Evolutionary conservation across 345 rosid genomes (phyloP), one percentile per base, ranked within the genome.

Genomic region (Hevea brasiliensis): DNA sequence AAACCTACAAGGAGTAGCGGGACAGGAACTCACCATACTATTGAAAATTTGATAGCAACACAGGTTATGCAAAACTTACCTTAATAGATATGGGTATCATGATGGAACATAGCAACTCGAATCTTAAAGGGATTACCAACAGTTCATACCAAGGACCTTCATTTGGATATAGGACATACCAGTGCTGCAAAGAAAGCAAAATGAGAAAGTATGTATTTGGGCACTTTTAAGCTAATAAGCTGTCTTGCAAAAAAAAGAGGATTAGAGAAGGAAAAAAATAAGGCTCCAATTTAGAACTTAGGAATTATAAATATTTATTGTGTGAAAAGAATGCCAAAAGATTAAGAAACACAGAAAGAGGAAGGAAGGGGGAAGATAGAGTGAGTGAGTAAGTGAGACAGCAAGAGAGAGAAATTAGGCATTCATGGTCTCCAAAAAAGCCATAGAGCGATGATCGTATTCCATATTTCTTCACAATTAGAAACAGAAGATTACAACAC

Each of bases 51-150:
- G 56, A 67, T 24, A 32, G 32, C 54, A n/a, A n/a, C n/a, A n/a
- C n/a, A 72, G 65, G 37, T 26, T 11, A 17, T 3, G 27, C 17
- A 50, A 50, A 14, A 65, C 74, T 86, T 81, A 88, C 99, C 96
- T 95, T 95, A 50, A 95, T 87, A 55, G 99, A 95, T 73, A 95
- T 95, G 54, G 99, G 99, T 81, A 95, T 95, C 98, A 95, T 95
- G 82, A 95, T 95, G 80, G 99, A 95, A 80, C 99, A 95, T 37
- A 95, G 90, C 70, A 95, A 97, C 87, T 95, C 98, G 80, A 95
- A 95, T 84, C 99, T 89, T 66, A 95, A 80, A 70, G 98, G 99
- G 70, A 95, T 95, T 74, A 95, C 85, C 85, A 95, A 76, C 48
- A 92, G 84, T 75, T 95, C 98, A 80, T 91, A 95, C 99, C 99